Conservation (phyloP, 495 filamentous ascomycete genomes). For the Podospora pseudoanserina region DNA sequence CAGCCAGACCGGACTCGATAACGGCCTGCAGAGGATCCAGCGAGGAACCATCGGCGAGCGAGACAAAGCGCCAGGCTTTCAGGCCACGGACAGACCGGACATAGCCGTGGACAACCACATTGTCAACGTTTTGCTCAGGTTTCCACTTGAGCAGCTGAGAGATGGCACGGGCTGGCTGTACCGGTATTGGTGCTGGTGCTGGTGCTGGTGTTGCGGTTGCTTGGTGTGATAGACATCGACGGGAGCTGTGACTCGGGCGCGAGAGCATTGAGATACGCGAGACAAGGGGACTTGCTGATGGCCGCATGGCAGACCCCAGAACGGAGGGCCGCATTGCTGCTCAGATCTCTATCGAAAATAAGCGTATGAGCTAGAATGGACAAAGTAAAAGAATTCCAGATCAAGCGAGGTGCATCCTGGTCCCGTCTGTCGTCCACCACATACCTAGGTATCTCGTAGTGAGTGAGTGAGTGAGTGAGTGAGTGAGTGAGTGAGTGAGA, state of each 20-base stretch:
- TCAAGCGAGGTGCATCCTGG: background rate
- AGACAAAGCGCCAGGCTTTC: slow-evolving; percentile 76
- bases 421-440: background rate
- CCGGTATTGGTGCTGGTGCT: background rate
- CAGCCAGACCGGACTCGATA: slow-evolving; percentile 67
- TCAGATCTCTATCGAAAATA: background rate
- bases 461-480: too few species aligned
- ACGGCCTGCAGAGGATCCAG: slow-evolving; percentile 76
- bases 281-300: slow-evolving; percentile 12
- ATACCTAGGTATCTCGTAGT: background rate
- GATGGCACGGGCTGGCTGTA: slow-evolving; percentile 20
- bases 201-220: background rate
- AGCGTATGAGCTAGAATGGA: background rate
- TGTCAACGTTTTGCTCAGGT: slow-evolving; percentile 22
- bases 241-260: slow-evolving; percentile 8
- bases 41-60: slow-evolving; percentile 85
- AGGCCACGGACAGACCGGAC: slow-evolving; percentile 62
- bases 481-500: too few species aligned
- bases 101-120: slow-evolving; percentile 65
- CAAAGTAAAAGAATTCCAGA: background rate
- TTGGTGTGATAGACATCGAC: slow-evolving; percentile 24
- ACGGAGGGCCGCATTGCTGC: slow-evolving; percentile 22
- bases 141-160: slow-evolving; percentile 34
- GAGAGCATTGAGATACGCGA: slow-evolving; percentile 9
- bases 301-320: slow-evolving; percentile 15